Base-by-base conservation (phyloP, 2,329 filamentous ascomycete genomes). In the Clathrospora elynae region DNA sequence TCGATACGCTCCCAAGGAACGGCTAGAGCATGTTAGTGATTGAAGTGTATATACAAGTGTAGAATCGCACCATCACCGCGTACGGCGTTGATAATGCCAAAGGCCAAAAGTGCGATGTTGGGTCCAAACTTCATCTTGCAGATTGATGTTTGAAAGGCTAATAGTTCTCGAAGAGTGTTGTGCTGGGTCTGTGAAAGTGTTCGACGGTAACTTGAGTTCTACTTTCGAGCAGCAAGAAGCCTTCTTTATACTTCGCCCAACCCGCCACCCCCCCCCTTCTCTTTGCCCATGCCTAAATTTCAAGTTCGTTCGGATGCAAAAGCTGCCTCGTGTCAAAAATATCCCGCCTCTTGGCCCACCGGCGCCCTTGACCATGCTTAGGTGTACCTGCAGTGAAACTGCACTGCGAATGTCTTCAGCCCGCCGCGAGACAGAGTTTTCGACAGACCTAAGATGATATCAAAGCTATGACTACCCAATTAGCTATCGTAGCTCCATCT, bases 1-100 rank as follows among this genome's bases (percentile, higher is more conserved):
- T 72, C 64, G 38, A 73, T 61, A 29, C 71, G 69, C 54, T 72
- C 71, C 64, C 65, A 71, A 19, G 67, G 64, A 11, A 70, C 66
- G 42, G 66, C 66, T 68, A 26, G n/a, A 6, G 2, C 1, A 14
- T 38, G 53, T 69, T 44, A 66, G 55, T 28, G n/a, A 12, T 14
- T 31, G 33, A 10, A 25, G 23, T 3, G 2, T 2, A 14, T 33
- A 14, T 19, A 33, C 16, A 16, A 7, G 17, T 8, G 14, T n/a
- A 18, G 7, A 32, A 28, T 10, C 49, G 16, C 59, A 69, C 66
- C 53, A 40, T 70, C 61, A 49, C 59, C 55, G 20, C 57, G 51
- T 22, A 68, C 63, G 28, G 58, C 54, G 32, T 55, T 62, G 52
- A 57, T 44, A 13, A 70, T 57, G 44, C 57, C 54, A 25, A 59